Percentiles rank a stretch among this genome's conserved stretches.
Evolutionary conservation across 805 yeast species (phyloP).

Genomic region (Candida jianshihensis): DNA sequence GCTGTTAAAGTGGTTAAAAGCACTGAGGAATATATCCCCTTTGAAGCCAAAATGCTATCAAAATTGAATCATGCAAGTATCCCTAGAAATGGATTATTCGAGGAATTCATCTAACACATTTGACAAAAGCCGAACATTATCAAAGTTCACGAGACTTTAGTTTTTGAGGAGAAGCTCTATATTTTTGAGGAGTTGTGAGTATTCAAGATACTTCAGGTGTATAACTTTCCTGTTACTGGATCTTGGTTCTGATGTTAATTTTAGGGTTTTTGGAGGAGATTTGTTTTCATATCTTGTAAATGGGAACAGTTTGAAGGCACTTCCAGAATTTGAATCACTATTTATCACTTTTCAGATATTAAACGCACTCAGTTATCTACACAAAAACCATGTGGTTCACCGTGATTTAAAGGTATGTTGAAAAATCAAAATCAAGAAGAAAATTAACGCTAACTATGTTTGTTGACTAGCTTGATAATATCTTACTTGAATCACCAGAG

Average conservation of each 20-base stretch:
- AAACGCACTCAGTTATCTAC: slow-evolving; percentile 49
- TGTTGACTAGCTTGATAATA: slow-evolving; percentile 41
- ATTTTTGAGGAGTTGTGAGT: slow-evolving; percentile 39
- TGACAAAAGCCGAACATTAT: slow-evolving; percentile 40
- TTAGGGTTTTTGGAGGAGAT: slow-evolving; percentile 47
- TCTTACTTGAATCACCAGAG: slow-evolving; percentile 46
- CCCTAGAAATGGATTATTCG: background rate
- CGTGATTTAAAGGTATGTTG: slow-evolving; percentile 46
- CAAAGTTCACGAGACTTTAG: slow-evolving; percentile 31
- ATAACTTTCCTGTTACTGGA: background rate
- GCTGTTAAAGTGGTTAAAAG: slow-evolving; percentile 44
- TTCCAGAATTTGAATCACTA: slow-evolving; percentile 49
- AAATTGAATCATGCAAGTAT: slow-evolving; percentile 34
- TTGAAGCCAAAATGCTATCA: slow-evolving; percentile 38
- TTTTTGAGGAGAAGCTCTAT: slow-evolving; percentile 26
- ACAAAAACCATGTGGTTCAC: slow-evolving; percentile 48
- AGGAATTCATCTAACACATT: background rate
- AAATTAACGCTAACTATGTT: background rate
- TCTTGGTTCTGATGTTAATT: background rate
- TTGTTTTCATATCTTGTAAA: slow-evolving; percentile 46
- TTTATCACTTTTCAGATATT: slow-evolving; percentile 50
- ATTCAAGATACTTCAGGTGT: background rate
- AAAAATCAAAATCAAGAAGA: background rate
- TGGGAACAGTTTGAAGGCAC: slow-evolving; percentile 31
- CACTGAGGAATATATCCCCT: slow-evolving; percentile 23